Base-by-base conservation (phyloP, 768 basidiomycete genomes). In the Psilocybe tampanensis region DNA sequence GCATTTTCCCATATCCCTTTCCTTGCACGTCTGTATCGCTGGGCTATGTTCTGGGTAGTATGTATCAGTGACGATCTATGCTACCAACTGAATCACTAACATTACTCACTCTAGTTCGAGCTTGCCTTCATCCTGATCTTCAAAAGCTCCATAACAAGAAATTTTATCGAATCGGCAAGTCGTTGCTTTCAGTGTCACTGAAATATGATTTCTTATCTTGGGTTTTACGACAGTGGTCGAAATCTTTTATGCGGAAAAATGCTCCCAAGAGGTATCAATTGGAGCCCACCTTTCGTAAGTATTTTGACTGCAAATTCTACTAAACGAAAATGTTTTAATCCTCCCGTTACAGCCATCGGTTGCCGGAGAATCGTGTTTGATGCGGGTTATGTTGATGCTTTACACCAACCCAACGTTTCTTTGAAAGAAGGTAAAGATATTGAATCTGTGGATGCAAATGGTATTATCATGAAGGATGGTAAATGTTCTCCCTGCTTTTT, bases 351-450 rank as follows among this genome's bases (percentile, higher is more conserved):
- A 83, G 81, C 72, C 19, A 63, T 77, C 39, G 84, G 84, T 2
- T 85, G 84, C 61, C 83, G 81, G 66, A 79, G 85, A 18, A 65
- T 84, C 15, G 69, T 86, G 7, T 70, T 79, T 55, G 80, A 86
- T 61, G 70, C 78, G 0, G 72, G 72, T 13, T 86, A 79, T 62
- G 72, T 86, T 19, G 55, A 69, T 18, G 60, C 75, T 11, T 67
- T 86, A 33, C 73, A 80, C 54, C 74, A 69, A 8, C 71, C 77
- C 2, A 85, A 87, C 64, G 71, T 85, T 9, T 60, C 68, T 17
- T 47, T 60, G 3, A 64, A 83, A 42, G 68, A 72, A 21, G 78
- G 72, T 66, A 72, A 72, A 13, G 75, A 71, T 1, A 75, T 83
- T n/a, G 68, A 70, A 8, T 62, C 65, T 12, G 69, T 82, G 45